phyloP scores from a whole-genome alignment of 257 asterid species.

The Solanum appendiculatum region DNA sequence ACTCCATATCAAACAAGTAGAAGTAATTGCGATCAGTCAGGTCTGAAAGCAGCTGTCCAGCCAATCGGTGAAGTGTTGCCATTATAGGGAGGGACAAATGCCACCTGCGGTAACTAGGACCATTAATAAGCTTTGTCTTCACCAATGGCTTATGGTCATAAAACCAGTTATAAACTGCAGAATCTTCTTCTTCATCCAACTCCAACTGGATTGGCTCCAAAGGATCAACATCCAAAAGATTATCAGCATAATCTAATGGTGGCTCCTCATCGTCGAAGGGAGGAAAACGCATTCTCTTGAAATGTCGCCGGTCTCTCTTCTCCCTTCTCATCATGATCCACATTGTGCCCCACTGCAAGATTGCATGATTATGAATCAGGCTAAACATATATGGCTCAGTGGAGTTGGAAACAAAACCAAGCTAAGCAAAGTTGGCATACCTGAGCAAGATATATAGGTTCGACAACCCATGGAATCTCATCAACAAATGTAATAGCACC shows the following conservation, averaged over 20 bases:
- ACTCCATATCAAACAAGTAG: slow-evolving; percentile 97
- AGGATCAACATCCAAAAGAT: slow-evolving; percentile 93
- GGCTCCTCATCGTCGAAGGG: slow-evolving; percentile 99
- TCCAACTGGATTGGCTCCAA: slow-evolving; percentile 96
- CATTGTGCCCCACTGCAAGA: slow-evolving; percentile 93
- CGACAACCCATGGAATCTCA: slow-evolving; percentile 99
- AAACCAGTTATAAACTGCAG: slow-evolving; percentile 94
- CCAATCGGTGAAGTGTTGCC: slow-evolving; percentile 97
- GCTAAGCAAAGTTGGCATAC: slow-evolving; percentile 20
- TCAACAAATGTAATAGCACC: slow-evolving; percentile 97
- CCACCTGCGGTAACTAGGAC: slow-evolving; percentile 98
- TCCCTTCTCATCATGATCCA: slow-evolving; percentile 99
- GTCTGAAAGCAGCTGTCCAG: slow-evolving; percentile 97
- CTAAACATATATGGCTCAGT: background rate
- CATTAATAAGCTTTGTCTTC: slow-evolving; percentile 90
- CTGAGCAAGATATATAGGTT: slow-evolving; percentile 97
- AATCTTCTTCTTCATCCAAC: slow-evolving; percentile 93
- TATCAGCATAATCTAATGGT: slow-evolving; percentile 95
- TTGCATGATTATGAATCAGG: background rate
- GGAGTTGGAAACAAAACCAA: background rate
- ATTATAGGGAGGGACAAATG: slow-evolving; percentile 94
- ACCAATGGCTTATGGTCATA: slow-evolving; percentile 98
- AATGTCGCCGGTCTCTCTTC: slow-evolving; percentile 95
- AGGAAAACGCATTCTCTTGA: slow-evolving; percentile 98
- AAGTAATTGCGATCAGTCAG: slow-evolving; percentile 86